Evolutionary conservation across 352 stramenopile genomes (phyloP).

Genomic region (Globisporangium recalcitrans): DNA sequence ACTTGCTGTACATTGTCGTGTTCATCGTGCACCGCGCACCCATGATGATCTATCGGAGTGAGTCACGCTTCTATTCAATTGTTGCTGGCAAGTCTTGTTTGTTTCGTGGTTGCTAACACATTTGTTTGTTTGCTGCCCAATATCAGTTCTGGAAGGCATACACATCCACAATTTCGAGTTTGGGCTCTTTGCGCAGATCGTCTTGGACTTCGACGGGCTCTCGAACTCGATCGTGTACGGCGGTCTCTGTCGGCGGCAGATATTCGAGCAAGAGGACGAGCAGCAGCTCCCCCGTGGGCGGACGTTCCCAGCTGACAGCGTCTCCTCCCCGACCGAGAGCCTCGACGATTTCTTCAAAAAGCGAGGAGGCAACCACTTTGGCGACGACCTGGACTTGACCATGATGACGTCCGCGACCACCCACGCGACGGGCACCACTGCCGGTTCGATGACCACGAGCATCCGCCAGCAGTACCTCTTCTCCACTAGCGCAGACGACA

Average conservation of each 20-base stretch:
- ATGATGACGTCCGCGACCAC: slow-evolving; percentile 8
- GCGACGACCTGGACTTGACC: slow-evolving; percentile 18
- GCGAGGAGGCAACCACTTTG: slow-evolving; percentile 5
- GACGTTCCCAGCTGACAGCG: slow-evolving; percentile 32
- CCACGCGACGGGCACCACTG: background rate
- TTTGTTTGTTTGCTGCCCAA: background rate
- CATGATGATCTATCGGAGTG: slow-evolving; percentile 71
- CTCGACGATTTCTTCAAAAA: slow-evolving; percentile 32
- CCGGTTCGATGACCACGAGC: background rate
- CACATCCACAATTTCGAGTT: slow-evolving; percentile 32
- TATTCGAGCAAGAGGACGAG: slow-evolving; percentile 6
- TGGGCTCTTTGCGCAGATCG: slow-evolving; percentile 46
- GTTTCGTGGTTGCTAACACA: background rate
- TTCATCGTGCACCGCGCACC: slow-evolving; percentile 62
- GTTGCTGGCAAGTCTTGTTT: background rate
- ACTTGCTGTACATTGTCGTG: slow-evolving; percentile 67
- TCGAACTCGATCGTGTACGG: slow-evolving; percentile 73
- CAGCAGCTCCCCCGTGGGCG: slow-evolving; percentile 17
- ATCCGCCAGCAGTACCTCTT: background rate
- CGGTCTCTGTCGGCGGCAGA: slow-evolving; percentile 39
- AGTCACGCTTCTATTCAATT: slow-evolving; percentile 11
- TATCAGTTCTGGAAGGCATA: slow-evolving; percentile 35
- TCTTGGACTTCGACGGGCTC: slow-evolving; percentile 65
- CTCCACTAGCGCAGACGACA: slow-evolving; percentile 7
- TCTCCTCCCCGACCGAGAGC: slow-evolving; percentile 44